Conservation (phyloP, 192 early-diverging fungal species). For the Entophlyctis luteolus region DNA sequence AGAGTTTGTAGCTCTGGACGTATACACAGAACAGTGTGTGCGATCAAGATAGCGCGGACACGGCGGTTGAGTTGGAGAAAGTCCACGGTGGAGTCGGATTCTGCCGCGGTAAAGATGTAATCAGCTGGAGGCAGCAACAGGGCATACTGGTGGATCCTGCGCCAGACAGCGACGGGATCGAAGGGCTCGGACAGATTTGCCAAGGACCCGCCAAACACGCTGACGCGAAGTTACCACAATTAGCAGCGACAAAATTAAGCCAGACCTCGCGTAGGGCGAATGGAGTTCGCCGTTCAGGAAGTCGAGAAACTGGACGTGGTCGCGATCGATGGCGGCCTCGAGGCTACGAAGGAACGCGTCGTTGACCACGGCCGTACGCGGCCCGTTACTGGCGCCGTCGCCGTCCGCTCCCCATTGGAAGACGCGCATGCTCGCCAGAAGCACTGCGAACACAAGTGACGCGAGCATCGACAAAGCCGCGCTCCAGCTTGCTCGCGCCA, state of each 20-base stretch:
- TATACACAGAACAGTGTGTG: background rate
- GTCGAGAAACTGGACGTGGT: conserved; percentile 7
- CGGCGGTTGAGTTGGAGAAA: background rate
- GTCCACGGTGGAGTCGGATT: background rate
- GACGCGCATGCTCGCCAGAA: no score
- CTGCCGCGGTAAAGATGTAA: background rate
- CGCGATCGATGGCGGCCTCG: background rate
- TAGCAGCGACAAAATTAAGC: background rate
- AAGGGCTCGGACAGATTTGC: background rate
- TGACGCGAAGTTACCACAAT: background rate
- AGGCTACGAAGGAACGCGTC: no score
- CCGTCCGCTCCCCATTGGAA: no score
- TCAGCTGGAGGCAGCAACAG: background rate
- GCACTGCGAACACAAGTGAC: no score
- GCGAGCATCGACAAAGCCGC: no score
- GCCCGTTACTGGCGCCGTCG: no score
- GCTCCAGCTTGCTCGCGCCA: no score
- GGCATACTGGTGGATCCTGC: background rate
- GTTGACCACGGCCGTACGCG: no score
- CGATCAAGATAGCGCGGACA: background rate
- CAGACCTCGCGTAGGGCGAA: background rate
- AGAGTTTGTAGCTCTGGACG: background rate
- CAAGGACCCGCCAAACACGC: background rate
- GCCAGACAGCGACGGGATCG: background rate
- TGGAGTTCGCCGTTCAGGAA: conserved; percentile 7